Base-by-base conservation (phyloP, 495 filamentous ascomycete species). In the Ramalina peruviana region DNA sequence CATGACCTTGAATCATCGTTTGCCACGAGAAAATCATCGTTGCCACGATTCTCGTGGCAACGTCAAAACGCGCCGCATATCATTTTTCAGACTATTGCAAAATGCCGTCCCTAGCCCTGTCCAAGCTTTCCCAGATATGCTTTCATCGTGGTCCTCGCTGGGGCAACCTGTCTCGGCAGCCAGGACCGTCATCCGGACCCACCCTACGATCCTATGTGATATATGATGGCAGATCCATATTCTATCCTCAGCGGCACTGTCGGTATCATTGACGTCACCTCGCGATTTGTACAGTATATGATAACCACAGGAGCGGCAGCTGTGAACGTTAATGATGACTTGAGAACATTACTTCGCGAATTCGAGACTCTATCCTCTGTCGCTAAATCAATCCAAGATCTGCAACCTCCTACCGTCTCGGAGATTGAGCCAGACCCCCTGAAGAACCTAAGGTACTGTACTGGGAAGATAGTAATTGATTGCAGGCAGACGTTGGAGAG, bases 181-280 rank as follows among this genome's bases (percentile, higher is more conserved):
- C 23, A 25, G 23, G 23, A 25, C 6, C 23, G 3, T 25, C 4
- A 25, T 25, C 23, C 23, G 6, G 23, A 25, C 23, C 23, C 23
- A 40, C 38, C 9, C 19, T 19, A 9, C 5, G 38, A 40, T 36
- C 21, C 1, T 26, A 21, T 7, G n/a, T 53, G 42, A 26, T n/a
- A 41, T 21, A 49, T 40, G 19, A 56, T 56, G 53, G 50, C 53
- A 43, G 58, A 60, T 53, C 55, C 55, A 7, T 58, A 58, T 36
- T 60, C 58, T 10, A 48, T 58, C 36, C n/a, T 55, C 48, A 46
- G 43, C n/a, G 56, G 54, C n/a, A 46, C 54, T 16, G 50, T 44
- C 25, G 43, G 54, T 23, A 4, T 57, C 17, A 40, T 46, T 16
- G 57, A 59, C 43, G 55, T 59, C 19, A 54, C 46, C 36, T 40